Evolutionary conservation across 1,139 yeast genomes (phyloP).

Genomic region (Kodamaea arcana): DNA sequence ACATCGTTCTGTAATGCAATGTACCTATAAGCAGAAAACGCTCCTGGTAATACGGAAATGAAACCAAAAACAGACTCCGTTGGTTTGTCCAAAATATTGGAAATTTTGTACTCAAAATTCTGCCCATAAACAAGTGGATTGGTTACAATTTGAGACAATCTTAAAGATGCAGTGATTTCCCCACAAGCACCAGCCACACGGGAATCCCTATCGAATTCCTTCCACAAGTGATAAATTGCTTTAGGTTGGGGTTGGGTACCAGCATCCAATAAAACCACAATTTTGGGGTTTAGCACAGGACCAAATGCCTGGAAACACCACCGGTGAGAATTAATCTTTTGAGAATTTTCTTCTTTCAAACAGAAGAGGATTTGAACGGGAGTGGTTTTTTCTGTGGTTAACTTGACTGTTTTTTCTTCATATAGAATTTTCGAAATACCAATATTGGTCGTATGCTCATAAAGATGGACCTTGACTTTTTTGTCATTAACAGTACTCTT

Average conservation of each 20-base stretch:
- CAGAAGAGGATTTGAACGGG: slow-evolving; percentile 48
- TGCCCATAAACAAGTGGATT: slow-evolving; percentile 48
- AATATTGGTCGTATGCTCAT: slow-evolving; percentile 47
- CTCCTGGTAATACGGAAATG: slow-evolving; percentile 46
- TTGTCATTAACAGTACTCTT: slow-evolving; percentile 45
- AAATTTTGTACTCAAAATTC: slow-evolving; percentile 45
- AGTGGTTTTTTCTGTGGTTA: slow-evolving; percentile 46
- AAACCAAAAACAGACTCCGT: slow-evolving; percentile 46
- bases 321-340: slow-evolving; percentile 47
- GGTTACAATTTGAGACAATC: slow-evolving; percentile 35
- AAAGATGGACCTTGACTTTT: slow-evolving; percentile 44
- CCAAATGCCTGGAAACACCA: slow-evolving; percentile 52
- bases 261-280: slow-evolving; percentile 43
- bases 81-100: slow-evolving; percentile 45
- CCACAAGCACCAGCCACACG: slow-evolving; percentile 52
- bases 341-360: slow-evolving; percentile 44
- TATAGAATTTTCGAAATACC: slow-evolving; percentile 32
- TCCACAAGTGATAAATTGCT: slow-evolving; percentile 46
- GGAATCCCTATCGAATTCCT: slow-evolving; percentile 45
- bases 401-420: slow-evolving; percentile 44
- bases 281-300: slow-evolving; percentile 40
- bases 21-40: slow-evolving; percentile 43
- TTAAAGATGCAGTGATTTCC: slow-evolving; percentile 43
- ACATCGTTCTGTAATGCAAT: slow-evolving; percentile 41
- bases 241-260: slow-evolving; percentile 48